These are phyloP conservation scores for Boletus tomentosulus DNA, from an alignment of 768 basidiomycete genomes.

Conservation along the genomic window DNA sequence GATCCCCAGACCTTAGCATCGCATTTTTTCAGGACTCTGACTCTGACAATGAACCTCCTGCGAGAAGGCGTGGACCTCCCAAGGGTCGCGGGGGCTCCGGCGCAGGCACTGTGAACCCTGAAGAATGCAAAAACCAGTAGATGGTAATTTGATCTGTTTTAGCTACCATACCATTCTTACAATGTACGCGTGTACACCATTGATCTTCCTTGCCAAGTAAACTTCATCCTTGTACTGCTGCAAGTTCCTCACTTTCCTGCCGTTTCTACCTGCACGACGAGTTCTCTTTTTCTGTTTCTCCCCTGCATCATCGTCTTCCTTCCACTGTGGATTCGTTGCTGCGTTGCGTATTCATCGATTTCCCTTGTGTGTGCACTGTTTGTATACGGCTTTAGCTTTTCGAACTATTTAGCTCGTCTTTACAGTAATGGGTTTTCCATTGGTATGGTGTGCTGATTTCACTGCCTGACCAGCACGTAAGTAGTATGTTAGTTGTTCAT, in stretches of 20 bases:
- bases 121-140: constrained; percentile 93
- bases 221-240: constrained; percentile 10
- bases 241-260: not conserved
- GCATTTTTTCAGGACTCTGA: constrained; percentile 53
- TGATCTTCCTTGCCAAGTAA: constrained; percentile 13
- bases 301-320: not conserved
- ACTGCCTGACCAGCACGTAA: not conserved
- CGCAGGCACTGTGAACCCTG: constrained; percentile 49
- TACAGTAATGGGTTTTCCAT: constrained; percentile 18
- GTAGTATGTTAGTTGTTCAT: not conserved
- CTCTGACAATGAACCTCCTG: constrained; percentile 59
- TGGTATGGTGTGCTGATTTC: not conserved
- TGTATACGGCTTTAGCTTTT: constrained; percentile 1
- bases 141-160: constrained; percentile 9
- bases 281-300: not conserved
- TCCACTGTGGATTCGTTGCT: constrained; percentile 9
- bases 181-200: constrained; percentile 11
- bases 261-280: constrained; percentile 1
- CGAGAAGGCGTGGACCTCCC: constrained; percentile 53
- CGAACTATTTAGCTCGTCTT: constrained; percentile 15
- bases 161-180: constrained; percentile 17
- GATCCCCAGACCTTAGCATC: constrained; percentile 16
- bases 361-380: not conserved
- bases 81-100: constrained; percentile 49
- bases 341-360: constrained; percentile 9